phyloP scores from a whole-genome alignment of 768 basidiomycete species.

The Tylopilus cervinicoccineus region DNA sequence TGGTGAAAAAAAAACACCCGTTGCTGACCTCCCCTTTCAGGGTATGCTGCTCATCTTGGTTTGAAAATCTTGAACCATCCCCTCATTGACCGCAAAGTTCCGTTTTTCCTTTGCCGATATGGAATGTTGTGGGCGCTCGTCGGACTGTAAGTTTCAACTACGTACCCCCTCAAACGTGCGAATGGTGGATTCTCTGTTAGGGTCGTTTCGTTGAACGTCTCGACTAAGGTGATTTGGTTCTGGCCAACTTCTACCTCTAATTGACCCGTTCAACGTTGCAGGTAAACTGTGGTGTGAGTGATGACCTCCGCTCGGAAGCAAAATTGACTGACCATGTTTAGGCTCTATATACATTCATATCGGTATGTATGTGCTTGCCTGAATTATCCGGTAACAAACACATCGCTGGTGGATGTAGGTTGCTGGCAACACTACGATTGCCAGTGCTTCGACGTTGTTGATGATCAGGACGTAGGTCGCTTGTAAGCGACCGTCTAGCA shows the following conservation, averaged over 20 bases:
- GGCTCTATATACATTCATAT: constrained; percentile 68
- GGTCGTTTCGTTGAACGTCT: constrained; percentile 54
- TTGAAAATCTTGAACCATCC: background rate
- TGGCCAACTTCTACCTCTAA: background rate
- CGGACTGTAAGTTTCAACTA: constrained; percentile 44
- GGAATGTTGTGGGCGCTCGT: constrained; percentile 64
- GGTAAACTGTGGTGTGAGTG: constrained; percentile 60
- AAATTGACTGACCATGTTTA: constrained; percentile 21
- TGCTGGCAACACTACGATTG: constrained; percentile 26
- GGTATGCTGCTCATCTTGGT: constrained; percentile 10
- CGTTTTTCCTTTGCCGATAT: constrained; percentile 70
- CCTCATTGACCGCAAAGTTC: constrained; percentile 35
- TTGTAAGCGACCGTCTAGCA: constrained; percentile 9
- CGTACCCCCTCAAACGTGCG: background rate
- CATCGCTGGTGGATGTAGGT: constrained; percentile 12
- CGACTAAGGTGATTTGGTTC: constrained; percentile 23
- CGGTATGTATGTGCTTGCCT: constrained; percentile 43
- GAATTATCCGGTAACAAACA: background rate
- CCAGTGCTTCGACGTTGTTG: constrained; percentile 45
- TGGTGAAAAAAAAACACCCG: background rate
- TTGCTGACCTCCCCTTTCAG: constrained; percentile 11
- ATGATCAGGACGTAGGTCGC: constrained; percentile 60
- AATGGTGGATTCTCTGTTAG: constrained; percentile 30
- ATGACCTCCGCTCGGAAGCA: background rate
- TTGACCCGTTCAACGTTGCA: constrained; percentile 6